phyloP scores from a whole-genome alignment of 2,329 filamentous ascomycete genomes.

The Trichoderma sp. region DNA sequence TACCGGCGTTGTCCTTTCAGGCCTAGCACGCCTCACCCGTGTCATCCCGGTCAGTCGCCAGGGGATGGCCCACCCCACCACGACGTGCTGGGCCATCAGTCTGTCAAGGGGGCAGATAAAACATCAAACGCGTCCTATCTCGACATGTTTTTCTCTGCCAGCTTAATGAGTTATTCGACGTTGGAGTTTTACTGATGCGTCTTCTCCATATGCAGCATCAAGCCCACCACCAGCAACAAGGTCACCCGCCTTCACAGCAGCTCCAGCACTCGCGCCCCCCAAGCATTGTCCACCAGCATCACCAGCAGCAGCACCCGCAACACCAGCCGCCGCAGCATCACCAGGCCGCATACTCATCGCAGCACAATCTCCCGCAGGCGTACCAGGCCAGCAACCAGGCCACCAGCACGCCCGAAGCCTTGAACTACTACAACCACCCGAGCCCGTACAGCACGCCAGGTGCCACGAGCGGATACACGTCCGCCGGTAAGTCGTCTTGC shows the following conservation, averaged over 20 bases:
- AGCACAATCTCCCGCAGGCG: constrained; percentile 61
- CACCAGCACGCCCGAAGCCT: constrained; percentile 59
- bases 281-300: constrained; percentile 71
- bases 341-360: constrained; percentile 63
- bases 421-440: constrained; percentile 74
- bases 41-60: constrained; percentile 47
- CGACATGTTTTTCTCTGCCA: constrained; percentile 36
- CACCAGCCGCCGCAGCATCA: constrained; percentile 59
- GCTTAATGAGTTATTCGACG: constrained; percentile 35
- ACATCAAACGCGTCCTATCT: constrained; percentile 48
- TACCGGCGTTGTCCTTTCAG: constrained; percentile 41
- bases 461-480: constrained; percentile 78
- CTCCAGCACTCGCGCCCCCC: constrained; percentile 69
- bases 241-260: constrained; percentile 63
- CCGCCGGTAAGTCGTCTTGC: constrained; percentile 64
- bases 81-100: constrained; percentile 44
- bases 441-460: constrained; percentile 81
- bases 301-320: constrained; percentile 58
- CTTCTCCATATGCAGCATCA: constrained; percentile 69
- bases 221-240: constrained; percentile 69
- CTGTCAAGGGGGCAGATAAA: constrained; percentile 48
- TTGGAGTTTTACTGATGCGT: constrained; percentile 53
- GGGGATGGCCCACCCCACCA: constrained; percentile 38
- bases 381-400: constrained; percentile 67
- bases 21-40: constrained; percentile 49